Base-by-base conservation (phyloP, 495 filamentous ascomycete genomes). In the Mycothermus thermophilus region DNA sequence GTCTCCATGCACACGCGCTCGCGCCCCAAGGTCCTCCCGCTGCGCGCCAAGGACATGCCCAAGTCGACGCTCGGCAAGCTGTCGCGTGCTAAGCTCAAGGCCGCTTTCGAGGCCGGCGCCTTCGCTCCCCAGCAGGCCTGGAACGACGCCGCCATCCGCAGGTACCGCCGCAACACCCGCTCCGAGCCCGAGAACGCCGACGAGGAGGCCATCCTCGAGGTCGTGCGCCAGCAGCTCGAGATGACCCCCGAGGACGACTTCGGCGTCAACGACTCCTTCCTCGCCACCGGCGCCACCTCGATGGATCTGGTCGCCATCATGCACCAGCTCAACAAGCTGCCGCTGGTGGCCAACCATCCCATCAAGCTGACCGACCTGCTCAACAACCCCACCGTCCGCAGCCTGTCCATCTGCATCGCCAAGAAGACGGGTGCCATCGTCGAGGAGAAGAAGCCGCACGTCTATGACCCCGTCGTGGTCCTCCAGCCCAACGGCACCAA, bases 11-110 rank as follows among this genome's bases (percentile, higher is more conserved):
- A 34, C 22, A 34, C 23, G 10, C 23, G 14, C 17, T 32, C 35
- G 8, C 34, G 41, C 16, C 35, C 34, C 1, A 10, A 24, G 8
- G 35, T 43, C 15, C 26, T 38, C 15, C 29, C 30, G n/a, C 19
- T 43, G 7, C 15, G 31, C 9, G 26, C 15, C 1, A 11, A 30
- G 18, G 19, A 20, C 38, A 32, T 62, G 21, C 57, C 46, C 28
- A 67, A 55, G 40, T 51, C 63, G 3, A 44, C 66, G 0, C 50
- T 72, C 10, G 69, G 67, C 5, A 73, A 73, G 44, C 27, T 73
- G 3, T 69, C 67, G 5, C 52, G 59, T 0, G 28, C 49, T 5
- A 67, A 64, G 32, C 41, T 70, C 12, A 46, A 44, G 18, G 38
- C 40, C 0, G 35, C 43, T 4, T 54, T 63, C 13, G 56, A 63